phyloP scores from a whole-genome alignment of 495 filamentous ascomycete genomes.

The Neurospora sp. region DNA sequence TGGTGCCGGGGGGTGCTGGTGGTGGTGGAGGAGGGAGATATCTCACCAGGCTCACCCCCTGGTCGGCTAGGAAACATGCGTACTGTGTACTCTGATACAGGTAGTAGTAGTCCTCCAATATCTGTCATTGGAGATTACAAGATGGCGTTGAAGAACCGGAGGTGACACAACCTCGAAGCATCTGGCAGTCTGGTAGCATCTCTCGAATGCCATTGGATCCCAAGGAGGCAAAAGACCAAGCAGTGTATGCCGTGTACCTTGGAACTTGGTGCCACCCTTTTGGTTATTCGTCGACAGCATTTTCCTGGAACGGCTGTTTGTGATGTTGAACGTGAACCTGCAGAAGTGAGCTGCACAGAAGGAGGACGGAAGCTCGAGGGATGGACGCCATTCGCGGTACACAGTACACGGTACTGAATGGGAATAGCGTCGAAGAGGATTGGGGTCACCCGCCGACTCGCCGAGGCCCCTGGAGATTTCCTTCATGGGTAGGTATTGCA shows the following conservation, averaged over 20 bases:
- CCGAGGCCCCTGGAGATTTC: neutral
- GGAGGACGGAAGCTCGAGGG: neutral
- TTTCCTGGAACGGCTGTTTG: neutral
- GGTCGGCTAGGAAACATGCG: neutral
- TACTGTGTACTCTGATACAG: neutral
- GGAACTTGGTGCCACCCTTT: neutral
- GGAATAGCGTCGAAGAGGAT: neutral
- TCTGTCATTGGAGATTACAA: neutral
- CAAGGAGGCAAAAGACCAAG: neutral
- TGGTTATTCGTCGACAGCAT: neutral
- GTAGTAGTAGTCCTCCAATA: neutral
- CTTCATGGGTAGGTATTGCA: neutral
- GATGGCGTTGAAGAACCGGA: neutral
- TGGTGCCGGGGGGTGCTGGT: neutral
- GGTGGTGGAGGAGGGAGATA: neutral
- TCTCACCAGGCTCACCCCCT: neutral
- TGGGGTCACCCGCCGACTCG: neutral
- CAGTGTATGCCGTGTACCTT: neutral
- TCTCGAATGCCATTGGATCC: neutral
- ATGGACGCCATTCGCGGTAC: neutral
- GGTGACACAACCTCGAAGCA: neutral
- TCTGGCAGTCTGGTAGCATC: neutral
- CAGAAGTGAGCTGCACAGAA: neutral
- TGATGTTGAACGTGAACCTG: neutral
- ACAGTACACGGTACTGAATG: neutral